phyloP scores from a whole-genome alignment of 371 early-diverging fungal genomes.

The Mucor racemosus region DNA sequence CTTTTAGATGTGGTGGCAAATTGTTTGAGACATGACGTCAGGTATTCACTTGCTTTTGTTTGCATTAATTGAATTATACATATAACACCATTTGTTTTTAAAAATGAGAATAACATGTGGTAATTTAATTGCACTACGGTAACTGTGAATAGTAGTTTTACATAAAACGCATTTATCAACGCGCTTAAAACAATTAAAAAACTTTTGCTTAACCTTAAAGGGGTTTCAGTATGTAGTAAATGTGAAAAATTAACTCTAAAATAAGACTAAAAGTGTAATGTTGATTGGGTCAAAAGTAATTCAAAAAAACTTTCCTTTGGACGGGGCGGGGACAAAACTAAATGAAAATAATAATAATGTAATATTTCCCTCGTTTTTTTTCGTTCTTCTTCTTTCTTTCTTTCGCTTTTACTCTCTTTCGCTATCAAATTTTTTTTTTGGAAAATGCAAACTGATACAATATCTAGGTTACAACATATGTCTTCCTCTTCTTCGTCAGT shows the following conservation, averaged over 20 bases:
- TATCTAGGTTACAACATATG: constrained; percentile 20
- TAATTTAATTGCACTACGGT: neutral
- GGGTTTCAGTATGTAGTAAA: constrained; percentile 1
- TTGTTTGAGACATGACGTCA: neutral
- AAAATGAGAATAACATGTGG: neutral
- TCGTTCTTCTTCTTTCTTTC: constrained; percentile 10
- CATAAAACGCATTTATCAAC: neutral
- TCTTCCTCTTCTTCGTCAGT: constrained; percentile 19
- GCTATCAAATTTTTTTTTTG: constrained; percentile 8
- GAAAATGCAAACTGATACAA: constrained; percentile 25
- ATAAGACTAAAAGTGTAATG: neutral
- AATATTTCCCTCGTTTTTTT: constrained; percentile 19
- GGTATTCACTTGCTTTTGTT: neutral
- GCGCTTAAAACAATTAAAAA: neutral
- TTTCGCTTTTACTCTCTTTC: constrained; percentile 3
- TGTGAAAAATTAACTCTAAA: neutral
- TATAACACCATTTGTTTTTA: neutral
- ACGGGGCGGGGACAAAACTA: constrained; percentile 13
- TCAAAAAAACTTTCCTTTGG: neutral
- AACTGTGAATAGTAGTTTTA: neutral
- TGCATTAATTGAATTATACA: neutral
- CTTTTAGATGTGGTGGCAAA: neutral
- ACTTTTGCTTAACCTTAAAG: neutral
- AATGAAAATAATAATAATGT: constrained; percentile 1
- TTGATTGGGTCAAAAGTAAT: constrained; percentile 1